Conservation (phyloP, 2,329 filamentous ascomycete species). For the Albifimbria verrucaria region DNA sequence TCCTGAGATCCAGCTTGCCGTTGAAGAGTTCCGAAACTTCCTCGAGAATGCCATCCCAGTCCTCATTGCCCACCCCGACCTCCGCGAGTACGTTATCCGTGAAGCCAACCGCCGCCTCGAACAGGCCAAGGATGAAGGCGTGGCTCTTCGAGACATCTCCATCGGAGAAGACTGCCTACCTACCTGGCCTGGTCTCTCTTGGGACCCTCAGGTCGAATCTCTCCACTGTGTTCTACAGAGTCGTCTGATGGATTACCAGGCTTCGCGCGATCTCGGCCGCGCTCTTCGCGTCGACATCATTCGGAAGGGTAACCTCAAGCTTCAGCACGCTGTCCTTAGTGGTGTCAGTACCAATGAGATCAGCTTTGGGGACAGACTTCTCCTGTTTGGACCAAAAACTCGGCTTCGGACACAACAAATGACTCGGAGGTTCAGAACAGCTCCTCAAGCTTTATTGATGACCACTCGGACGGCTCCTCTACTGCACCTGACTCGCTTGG, state of each 20-base stretch:
- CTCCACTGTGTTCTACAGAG: conserved; percentile 23
- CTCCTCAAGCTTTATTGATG: neutral
- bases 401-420: neutral
- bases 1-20: neutral
- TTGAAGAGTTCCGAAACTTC: conserved; percentile 10
- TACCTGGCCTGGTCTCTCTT: conserved; percentile 19
- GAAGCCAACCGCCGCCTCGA: conserved; percentile 19
- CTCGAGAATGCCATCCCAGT: conserved; percentile 14
- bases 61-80: conserved; percentile 15
- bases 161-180: conserved; percentile 27
- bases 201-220: conserved; percentile 19
- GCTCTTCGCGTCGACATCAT: conserved; percentile 18
- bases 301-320: conserved; percentile 20
- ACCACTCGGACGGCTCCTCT: neutral
- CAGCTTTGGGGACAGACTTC: conserved; percentile 19
- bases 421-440: too few species aligned
- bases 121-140: conserved; percentile 13
- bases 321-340: conserved; percentile 18
- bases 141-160: conserved; percentile 13
- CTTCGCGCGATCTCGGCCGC: conserved; percentile 12
- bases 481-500: neutral
- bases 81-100: conserved; percentile 16
- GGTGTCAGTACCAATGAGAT: conserved; percentile 18
- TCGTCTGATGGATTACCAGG: conserved; percentile 13
- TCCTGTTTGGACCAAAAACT: conserved; percentile 24